Base-by-base conservation (phyloP, 495 filamentous ascomycete species). In the Trichoderma virens region DNA sequence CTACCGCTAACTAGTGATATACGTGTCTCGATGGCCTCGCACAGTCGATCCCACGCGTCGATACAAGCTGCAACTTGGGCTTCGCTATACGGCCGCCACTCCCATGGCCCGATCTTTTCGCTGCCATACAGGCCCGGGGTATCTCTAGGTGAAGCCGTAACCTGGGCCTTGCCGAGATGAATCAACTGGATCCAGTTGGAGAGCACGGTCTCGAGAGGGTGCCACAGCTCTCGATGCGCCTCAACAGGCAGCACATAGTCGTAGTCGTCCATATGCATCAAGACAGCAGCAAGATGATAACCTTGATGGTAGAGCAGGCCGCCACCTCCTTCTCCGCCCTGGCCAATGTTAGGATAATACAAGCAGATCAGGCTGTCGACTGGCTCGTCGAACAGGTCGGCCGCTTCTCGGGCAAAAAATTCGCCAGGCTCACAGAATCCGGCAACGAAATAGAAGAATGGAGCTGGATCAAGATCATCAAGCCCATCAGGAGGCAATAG, bases 191-290 rank as follows among this genome's bases (percentile, higher is more conserved):
- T 72, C 75, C 73, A 78, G 20, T 77, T 70, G n/a, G 67, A 70
- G 5, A 78, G 70, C 18, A 78, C 66, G 0, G 75, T 78, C 68
- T 77, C 76, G 2, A 77, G 65, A 0, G 76, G 74, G 32, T 71
- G 68, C 73, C 75, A 78, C 27, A 76, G 64, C 30, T 47, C 31
- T 1, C 6, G 23, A 25, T 67, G 64, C 14, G 20, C 39, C n/a
- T 73, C 68, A n/a, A 63, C 28, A 2, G 67, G 67, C 27, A 69
- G 38, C 20, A 67, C 62, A 41, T 28, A 68, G 51, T 61, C 56
- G 51, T 51, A 25, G 35, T 73, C 71, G 3, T 71, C 71, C 25
- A 65, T 65, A 47, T 63, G 43, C 60, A 73, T 64, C 27, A 64
- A 63, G 5, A 69, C 39, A 8, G 66, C 41, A 8, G 67, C 71